Evolutionary conservation across 208 protist species (phyloP).

Genomic region (Naegleria lovaniensis): DNA sequence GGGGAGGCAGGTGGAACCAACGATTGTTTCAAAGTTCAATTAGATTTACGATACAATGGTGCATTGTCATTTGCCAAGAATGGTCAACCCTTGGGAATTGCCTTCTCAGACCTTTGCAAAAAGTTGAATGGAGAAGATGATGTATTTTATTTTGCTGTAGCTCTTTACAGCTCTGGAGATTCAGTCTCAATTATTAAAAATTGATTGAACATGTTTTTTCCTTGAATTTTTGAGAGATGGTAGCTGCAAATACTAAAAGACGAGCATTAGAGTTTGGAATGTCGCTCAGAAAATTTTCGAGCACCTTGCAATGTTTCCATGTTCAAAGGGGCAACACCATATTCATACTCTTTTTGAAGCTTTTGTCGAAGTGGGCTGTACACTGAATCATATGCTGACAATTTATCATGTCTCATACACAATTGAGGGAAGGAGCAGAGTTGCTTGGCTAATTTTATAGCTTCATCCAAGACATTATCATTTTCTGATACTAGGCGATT

Average conservation of each 20-base stretch:
- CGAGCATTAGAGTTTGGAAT: background rate
- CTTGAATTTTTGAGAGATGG: too few species aligned
- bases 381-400: background rate
- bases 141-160: background rate
- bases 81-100: background rate
- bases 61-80: background rate
- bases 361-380: background rate
- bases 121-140: background rate
- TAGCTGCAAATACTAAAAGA: too few species aligned
- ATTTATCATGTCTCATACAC: background rate
- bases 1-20: background rate
- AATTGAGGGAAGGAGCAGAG: background rate
- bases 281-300: background rate
- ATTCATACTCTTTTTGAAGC: background rate
- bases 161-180: background rate
- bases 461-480: background rate
- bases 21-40: background rate
- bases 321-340: background rate
- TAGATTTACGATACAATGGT: background rate
- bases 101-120: background rate
- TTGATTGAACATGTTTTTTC: too few species aligned
- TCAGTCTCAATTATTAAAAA: background rate
- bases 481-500: background rate
- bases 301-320: background rate
- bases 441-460: background rate